A percentile compares a stretch with the other conserved stretches of the same genome.
Evolutionary conservation across 2,329 filamentous ascomycete genomes (phyloP).

Genomic region (Basipetospora sp.): DNA sequence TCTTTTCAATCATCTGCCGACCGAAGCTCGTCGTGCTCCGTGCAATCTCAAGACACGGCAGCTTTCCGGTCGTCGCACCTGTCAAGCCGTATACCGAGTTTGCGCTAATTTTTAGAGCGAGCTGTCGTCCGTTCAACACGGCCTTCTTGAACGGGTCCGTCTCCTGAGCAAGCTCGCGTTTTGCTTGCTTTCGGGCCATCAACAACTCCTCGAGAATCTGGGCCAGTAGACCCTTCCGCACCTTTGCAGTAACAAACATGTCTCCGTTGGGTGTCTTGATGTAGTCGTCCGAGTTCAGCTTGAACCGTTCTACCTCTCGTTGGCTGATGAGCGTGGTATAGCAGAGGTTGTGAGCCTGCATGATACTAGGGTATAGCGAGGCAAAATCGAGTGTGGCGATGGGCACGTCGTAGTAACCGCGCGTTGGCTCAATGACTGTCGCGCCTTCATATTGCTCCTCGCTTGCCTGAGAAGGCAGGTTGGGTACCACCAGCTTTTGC

Average conservation of each 20-base stretch:
- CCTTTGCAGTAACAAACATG: constrained; percentile 74
- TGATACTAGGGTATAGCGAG: constrained; percentile 95
- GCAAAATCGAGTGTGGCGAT: constrained; percentile 97
- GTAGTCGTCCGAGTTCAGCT: constrained; percentile 77
- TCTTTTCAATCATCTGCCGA: constrained; percentile 97
- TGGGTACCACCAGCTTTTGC: constrained; percentile 86
- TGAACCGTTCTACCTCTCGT: constrained; percentile 62
- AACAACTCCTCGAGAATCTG: constrained; percentile 93
- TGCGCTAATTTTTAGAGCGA: constrained; percentile 89
- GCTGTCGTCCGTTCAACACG: constrained; percentile 88
- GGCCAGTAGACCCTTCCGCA: constrained; percentile 79
- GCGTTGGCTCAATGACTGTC: constrained; percentile 88
- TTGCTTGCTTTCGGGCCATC: constrained; percentile 83
- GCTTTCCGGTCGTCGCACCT: constrained; percentile 86
- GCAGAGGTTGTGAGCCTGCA: constrained; percentile 95
- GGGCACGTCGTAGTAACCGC: constrained; percentile 87
- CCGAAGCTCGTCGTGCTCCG: constrained; percentile 95
- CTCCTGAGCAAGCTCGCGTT: constrained; percentile 73
- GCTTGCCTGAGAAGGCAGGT: constrained; percentile 52
- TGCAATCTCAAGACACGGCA: constrained; percentile 87
- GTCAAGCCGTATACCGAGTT: constrained; percentile 97
- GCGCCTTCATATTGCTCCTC: constrained; percentile 95
- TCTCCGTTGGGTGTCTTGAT: constrained; percentile 92
- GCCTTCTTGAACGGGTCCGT: constrained; percentile 96
- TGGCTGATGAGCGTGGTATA: constrained; percentile 79